A percentile compares a stretch with the other conserved stretches of the same genome.
phyloP scores from a whole-genome alignment of 164 flowering plant genomes.

The Buxus sempervirens region DNA sequence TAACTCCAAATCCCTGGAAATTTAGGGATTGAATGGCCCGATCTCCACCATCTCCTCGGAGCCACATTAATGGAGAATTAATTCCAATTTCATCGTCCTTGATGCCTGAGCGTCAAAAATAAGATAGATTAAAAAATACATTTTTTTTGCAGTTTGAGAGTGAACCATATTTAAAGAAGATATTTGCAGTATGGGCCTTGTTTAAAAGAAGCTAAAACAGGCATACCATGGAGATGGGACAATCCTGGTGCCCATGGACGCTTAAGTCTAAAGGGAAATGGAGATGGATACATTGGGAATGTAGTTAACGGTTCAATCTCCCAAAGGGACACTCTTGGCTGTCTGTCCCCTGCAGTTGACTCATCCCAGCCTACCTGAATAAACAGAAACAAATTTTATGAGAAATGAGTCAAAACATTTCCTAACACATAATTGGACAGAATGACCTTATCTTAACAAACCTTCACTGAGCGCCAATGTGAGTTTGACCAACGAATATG shows the following conservation, averaged over 20 bases:
- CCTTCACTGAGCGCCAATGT: slow-evolving; percentile 95
- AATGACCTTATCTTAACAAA: slow-evolving; percentile 20
- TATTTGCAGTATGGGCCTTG: background rate
- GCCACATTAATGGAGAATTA: slow-evolving; percentile 33
- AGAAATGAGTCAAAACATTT: background rate
- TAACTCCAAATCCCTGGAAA: slow-evolving; percentile 31
- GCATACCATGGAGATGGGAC: slow-evolving; percentile 26
- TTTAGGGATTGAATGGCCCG: slow-evolving; percentile 29
- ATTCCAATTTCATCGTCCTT: slow-evolving; percentile 27
- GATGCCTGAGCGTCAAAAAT: slow-evolving; percentile 9
- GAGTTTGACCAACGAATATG: slow-evolving; percentile 87
- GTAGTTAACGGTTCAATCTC: slow-evolving; percentile 48
- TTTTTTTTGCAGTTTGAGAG: background rate
- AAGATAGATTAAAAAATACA: background rate
- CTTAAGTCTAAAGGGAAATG: slow-evolving; percentile 38
- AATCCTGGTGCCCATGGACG: slow-evolving; percentile 42
- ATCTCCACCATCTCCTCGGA: slow-evolving; percentile 31
- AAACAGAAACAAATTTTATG: background rate
- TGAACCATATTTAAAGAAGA: background rate
- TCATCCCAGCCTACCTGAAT: slow-evolving; percentile 53
- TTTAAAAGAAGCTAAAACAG: background rate
- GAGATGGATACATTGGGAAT: slow-evolving; percentile 47
- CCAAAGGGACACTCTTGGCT: slow-evolving; percentile 50
- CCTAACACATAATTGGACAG: too few relatives aligned
- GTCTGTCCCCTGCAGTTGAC: slow-evolving; percentile 48